Evolutionary conservation across 2,329 filamentous ascomycete genomes (phyloP), one percentile per base, ranked within the genome.

Genomic region (Rachicladosporium sp.): DNA sequence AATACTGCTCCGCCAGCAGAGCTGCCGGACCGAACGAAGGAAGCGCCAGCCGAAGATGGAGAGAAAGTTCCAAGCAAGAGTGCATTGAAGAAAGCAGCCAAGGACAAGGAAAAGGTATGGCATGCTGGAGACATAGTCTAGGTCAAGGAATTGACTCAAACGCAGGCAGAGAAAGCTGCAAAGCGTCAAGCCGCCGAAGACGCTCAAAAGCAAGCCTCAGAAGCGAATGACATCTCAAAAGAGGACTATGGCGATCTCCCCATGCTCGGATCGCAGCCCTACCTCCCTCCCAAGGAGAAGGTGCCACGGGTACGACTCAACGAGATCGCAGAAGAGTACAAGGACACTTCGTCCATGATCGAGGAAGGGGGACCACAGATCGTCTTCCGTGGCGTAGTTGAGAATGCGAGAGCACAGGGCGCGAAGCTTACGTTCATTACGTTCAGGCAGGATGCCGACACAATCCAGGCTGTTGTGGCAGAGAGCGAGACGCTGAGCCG

Each of bases 401-500:
- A 93, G 61, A 95, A 93, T 67, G 77, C 82, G 27, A 77, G 89
- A 49, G 79, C 82, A 52, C 89, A 96, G 67, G 80, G 82, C 44
- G 86, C 87, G 49, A 93, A 94, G 70, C 81, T 95, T 67, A 82
- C 78, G 31, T 95, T 95, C 66, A 65, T 95, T 53, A 86, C 91
- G 66, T 71, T 96, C 51, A 75, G 85, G 61, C 78, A 83, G 60
- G 69, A 73, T 43, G 73, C 78, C 54, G 80, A 82, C 69, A 81
- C 79, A 19, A 80, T 95, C 31, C 88, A 95, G 67, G 86, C 81
- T 37, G 80, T 95, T 30, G 68, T 86, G 10, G 71, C 73, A 11
- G 80, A 76, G 36, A 75, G 63, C 47, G 64, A 65, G 46, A 64
- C 44, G 10, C 69, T 57, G 76, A 86, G 53, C 77, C 80, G 79